Conservation (phyloP, 176 grass and related monocot genomes). For the Pontederia paniculata region DNA sequence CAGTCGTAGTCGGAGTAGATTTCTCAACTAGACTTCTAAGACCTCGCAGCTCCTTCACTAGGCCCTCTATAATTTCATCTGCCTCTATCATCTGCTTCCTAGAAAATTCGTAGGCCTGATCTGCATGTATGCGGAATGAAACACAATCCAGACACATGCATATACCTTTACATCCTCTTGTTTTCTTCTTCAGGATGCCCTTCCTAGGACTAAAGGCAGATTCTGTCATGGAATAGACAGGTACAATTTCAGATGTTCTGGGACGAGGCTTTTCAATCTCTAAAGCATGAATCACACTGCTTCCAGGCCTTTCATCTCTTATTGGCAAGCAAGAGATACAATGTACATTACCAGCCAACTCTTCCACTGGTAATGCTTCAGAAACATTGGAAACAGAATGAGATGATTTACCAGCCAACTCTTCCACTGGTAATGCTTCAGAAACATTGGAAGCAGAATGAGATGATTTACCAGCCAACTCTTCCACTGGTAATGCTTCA, state of each 20-base stretch:
- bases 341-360: conserved; percentile 27
- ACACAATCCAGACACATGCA: conserved; percentile 83
- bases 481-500: conserved; percentile 36
- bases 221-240: conserved; percentile 14
- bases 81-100: conserved; percentile 80
- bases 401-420: conserved; percentile 26
- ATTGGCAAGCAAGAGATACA: conserved; percentile 8
- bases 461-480: conserved; percentile 26
- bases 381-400: conserved; percentile 17
- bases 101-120: conserved; percentile 73
- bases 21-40: conserved; percentile 47
- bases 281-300: neutral
- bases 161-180: conserved; percentile 55
- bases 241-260: neutral
- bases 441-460: conserved; percentile 18
- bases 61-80: conserved; percentile 57
- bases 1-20: conserved; percentile 12
- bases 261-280: conserved; percentile 1
- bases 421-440: conserved; percentile 35
- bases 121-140: conserved; percentile 46
- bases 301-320: conserved; percentile 4
- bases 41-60: conserved; percentile 49
- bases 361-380: conserved; percentile 35
- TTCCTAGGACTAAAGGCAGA: conserved; percentile 30
- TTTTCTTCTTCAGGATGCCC: conserved; percentile 56